Base-by-base conservation (phyloP, 129 eudicot species). In the Erigeron canadensis region DNA sequence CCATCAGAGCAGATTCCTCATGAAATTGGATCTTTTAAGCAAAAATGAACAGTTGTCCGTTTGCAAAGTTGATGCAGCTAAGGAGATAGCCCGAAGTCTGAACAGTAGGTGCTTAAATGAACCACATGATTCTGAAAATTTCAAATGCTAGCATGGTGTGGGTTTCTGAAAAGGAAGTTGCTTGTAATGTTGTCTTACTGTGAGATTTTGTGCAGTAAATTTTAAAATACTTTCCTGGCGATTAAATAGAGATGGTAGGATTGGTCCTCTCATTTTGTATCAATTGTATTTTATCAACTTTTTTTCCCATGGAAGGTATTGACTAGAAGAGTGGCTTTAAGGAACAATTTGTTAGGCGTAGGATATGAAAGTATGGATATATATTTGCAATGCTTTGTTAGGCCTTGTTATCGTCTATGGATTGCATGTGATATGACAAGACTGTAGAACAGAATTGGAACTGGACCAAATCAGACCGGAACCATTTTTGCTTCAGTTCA, bases 1-100 rank as follows among this genome's bases (percentile, higher is more conserved):
- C 96, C 97, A 38, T 84, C 96, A 2, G 97, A 95, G 67, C 82
- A 85, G 74, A 90, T 90, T 72, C 97, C 99, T 8, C 79, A 79
- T 11, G 88, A 90, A 75, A 88, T 95, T 53, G 76, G 85, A 90
- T 88, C 96, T 90, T 75, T 68, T 95, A 9, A 86, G 94, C 69
- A 87, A 84, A 83, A 77, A 90, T 15, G 94, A 95, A 44, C 22
- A 51, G n/a, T 77, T 88, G 59, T 96, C 96, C 12, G 50, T 95
- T 61, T 95, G 97, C 79, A 90, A 84, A 88, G 74, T 95, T 59
- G 79, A 68, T 73, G 79, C 89, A 12, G 80, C 93, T 65, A 17
- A 75, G 34, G 17, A 55, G 85, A 82, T 56, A 63, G 18, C 75
- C 34, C 12, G 23, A 39, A 19, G 50, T 39, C 75, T 61, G 59